phyloP scores from a whole-genome alignment of 2,329 filamentous ascomycete species.

The Cladophialophora psammophila region DNA sequence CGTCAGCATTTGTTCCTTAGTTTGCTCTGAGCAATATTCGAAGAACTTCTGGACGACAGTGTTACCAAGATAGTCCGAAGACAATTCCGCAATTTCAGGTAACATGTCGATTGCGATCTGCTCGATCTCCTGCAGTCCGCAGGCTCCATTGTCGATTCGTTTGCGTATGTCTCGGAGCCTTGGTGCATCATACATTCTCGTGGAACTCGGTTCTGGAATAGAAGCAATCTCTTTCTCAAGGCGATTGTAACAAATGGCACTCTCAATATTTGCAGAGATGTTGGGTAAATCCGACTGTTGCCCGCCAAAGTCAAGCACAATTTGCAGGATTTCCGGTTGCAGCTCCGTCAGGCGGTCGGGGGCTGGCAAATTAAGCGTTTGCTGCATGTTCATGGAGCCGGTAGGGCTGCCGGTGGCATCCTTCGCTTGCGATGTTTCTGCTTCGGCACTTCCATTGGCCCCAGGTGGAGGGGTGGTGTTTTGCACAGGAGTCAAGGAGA shows the following conservation, averaged over 20 bases:
- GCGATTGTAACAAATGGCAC: conserved; percentile 74
- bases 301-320: conserved; percentile 88
- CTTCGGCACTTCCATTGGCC: conserved; percentile 44
- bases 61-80: conserved; percentile 96
- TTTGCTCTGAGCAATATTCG: conserved; percentile 88
- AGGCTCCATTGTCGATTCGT: conserved; percentile 92
- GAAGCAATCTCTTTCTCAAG: conserved; percentile 87
- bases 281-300: conserved; percentile 76
- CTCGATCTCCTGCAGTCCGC: conserved; percentile 87
- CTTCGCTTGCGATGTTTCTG: conserved; percentile 38
- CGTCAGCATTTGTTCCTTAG: conserved; percentile 88
- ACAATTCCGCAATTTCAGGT: conserved; percentile 91
- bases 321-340: conserved; percentile 80
- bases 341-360: conserved; percentile 76
- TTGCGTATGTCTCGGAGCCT: conserved; percentile 95
- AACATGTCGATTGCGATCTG: conserved; percentile 92
- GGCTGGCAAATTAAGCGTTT: conserved; percentile 32
- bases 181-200: conserved; percentile 88
- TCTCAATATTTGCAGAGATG: conserved; percentile 76
- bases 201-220: conserved; percentile 85
- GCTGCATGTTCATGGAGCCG: conserved; percentile 32
- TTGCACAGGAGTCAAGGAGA: conserved; percentile 80
- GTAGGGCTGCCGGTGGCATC: conserved; percentile 45
- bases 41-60: conserved; percentile 99
- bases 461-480: conserved; percentile 92